These are phyloP conservation scores for Rhytidiadelphus loreus DNA, from an alignment of 225 moss, liverwort and hornwort genomes.

Conservation along the genomic window DNA sequence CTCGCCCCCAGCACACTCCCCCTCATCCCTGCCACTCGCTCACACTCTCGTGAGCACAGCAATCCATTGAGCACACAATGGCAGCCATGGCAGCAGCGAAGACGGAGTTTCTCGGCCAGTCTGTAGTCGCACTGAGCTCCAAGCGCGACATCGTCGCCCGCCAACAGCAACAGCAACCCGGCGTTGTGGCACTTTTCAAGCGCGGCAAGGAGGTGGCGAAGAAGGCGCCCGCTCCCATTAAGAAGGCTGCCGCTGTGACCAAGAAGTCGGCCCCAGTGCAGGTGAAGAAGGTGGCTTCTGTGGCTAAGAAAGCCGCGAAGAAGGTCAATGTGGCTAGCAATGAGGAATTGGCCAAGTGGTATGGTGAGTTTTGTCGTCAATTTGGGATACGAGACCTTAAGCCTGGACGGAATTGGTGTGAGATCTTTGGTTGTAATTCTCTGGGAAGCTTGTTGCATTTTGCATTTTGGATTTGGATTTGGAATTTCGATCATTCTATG, in stretches of 20 bases:
- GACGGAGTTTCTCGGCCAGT: constrained; percentile 63
- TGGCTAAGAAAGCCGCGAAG: neutral
- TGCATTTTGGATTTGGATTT: neutral
- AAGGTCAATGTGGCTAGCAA: constrained; percentile 11
- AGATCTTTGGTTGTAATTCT: neutral
- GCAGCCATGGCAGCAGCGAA: constrained; percentile 52
- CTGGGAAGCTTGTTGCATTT: neutral
- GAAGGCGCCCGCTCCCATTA: neutral
- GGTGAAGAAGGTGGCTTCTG: neutral
- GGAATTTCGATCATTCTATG: neutral
- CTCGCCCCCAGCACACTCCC: neutral
- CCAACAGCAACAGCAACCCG: neutral
- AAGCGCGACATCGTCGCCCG: neutral
- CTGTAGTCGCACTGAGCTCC: neutral
- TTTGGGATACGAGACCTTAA: neutral
- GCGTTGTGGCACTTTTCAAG: constrained; percentile 16
- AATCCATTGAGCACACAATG: constrained; percentile 18
- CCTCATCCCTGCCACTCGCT: neutral
- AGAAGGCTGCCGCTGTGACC: neutral
- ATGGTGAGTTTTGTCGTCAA: neutral
- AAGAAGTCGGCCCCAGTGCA: neutral
- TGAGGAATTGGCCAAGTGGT: constrained; percentile 30
- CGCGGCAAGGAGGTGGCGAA: neutral
- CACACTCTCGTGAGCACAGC: neutral
- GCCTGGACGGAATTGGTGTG: too few species aligned